Base-by-base conservation (phyloP, 768 basidiomycete genomes). In the Cystobasidium onofrii region DNA sequence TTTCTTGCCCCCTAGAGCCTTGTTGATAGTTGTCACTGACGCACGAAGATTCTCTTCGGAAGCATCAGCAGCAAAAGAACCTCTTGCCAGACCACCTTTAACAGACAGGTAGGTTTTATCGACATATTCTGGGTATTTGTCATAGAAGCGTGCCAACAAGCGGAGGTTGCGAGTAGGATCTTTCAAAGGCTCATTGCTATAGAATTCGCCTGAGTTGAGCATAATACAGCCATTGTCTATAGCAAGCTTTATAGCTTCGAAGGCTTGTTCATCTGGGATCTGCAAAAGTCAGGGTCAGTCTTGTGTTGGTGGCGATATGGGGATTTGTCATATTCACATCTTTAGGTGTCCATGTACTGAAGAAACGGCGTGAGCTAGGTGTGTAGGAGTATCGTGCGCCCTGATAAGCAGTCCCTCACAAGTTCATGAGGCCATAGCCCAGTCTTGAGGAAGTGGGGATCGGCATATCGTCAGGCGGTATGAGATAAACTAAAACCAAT, bases 121-220 rank as follows among this genome's bases (percentile, higher is more conserved):
- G 15, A 80, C 82, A 64, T 77, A 82, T 13, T 81, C 80, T 0
- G 84, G 84, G 76, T 84, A 80, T 71, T 83, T 82, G 33, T 82
- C 81, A 80, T 84, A 85, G 82, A 87, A 87, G 7, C 84, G 80
- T 0, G 82, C 78, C 63, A 87, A 78, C 0, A 87, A 81, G 77
- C 84, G 79, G 9, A 87, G 79, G 77, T 87, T 87, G 12, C 83
- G 82, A 0, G 83, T 80, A 10, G 77, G 77, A 18, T 81, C 75
- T 25, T 25, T 34, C 29, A 60, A 4, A 2, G 78, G 43, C 43
- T 84, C 81, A 36, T 80, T 78, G 0, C 84, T 86, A 74, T 89
- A 89, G 80, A 89, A 89, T 67, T 86, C 85, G 79, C 77, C 62
- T 77, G 83, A 84, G 76, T 87, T 86, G 75, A 87, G 74, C 61